Percentiles rank a stretch among this genome's conserved stretches.
Conservation (phyloP, 2,329 filamentous ascomycete species). For the Claviceps fusiformis region DNA sequence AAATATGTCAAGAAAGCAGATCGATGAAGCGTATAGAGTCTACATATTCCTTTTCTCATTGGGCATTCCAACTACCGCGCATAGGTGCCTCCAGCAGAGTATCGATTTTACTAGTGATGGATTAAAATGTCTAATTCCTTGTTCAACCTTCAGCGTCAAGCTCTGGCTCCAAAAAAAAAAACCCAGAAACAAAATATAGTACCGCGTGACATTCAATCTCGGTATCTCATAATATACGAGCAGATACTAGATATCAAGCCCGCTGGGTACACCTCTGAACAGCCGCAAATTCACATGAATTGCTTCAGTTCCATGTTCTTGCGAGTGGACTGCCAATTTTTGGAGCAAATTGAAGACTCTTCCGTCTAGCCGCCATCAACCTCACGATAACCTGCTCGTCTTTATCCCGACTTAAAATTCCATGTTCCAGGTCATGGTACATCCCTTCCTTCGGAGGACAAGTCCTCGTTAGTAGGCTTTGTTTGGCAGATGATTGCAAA, state of each 20-base stretch:
- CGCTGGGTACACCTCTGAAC: background rate
- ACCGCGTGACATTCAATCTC: background rate
- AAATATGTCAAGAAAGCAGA: background rate
- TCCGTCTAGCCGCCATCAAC: slow-evolving; percentile 58
- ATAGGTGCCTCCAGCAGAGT: no score
- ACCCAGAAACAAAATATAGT: background rate
- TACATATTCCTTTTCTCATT: background rate
- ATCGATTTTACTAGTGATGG: no score
- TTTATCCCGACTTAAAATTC: slow-evolving; percentile 34
- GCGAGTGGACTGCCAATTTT: slow-evolving; percentile 61
- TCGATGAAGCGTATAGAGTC: background rate
- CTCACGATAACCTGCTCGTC: slow-evolving; percentile 45
- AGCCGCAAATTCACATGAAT: background rate
- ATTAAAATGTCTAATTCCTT: background rate
- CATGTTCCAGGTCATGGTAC: slow-evolving; percentile 26
- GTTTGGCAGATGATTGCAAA: slow-evolving; percentile 18
- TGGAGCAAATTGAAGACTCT: slow-evolving; percentile 66
- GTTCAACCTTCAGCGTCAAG: background rate
- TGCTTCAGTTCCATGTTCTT: slow-evolving; percentile 33
- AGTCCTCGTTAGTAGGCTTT: slow-evolving; percentile 34
- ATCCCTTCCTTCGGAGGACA: slow-evolving; percentile 37
- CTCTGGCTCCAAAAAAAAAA: background rate
- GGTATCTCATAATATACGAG: background rate
- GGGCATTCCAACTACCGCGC: background rate
- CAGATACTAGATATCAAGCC: background rate